A percentile compares a stretch with the other conserved stretches of the same genome.
Evolutionary conservation across 2,329 filamentous ascomycete species (phyloP).

Genomic region (Neofusicoccum umdonicola): DNA sequence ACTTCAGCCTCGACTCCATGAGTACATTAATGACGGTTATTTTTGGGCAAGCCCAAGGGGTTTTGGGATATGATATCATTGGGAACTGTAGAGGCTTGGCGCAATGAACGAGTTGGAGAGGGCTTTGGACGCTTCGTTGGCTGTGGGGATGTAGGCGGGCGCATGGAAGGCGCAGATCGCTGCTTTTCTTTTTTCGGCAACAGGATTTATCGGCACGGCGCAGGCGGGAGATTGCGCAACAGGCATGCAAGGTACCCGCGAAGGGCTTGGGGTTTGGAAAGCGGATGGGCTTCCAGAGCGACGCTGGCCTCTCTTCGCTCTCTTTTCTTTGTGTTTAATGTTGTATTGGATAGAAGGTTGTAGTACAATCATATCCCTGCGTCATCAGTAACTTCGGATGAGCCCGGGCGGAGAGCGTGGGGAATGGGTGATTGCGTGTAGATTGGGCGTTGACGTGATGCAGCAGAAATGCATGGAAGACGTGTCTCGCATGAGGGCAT

Average conservation of each 20-base stretch:
- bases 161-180: neutral
- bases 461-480: conserved; percentile 14
- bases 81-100: neutral
- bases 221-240: conserved; percentile 1
- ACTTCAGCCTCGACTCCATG: conserved; percentile 5
- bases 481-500: neutral
- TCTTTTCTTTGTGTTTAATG: neutral
- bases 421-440: neutral
- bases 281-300: neutral
- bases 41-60: neutral
- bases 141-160: neutral
- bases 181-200: conserved; percentile 5
- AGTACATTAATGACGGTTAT: conserved; percentile 5
- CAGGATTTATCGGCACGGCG: neutral
- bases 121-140: conserved; percentile 10
- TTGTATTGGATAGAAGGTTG: conserved; percentile 15
- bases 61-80: conserved; percentile 17
- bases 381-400: neutral
- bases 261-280: neutral
- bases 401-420: neutral
- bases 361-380: conserved; percentile 7
- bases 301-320: conserved; percentile 1
- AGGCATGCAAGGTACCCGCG: conserved; percentile 17
- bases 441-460: conserved; percentile 17
- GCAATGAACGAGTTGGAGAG: neutral